Percentiles rank a stretch among this genome's conserved stretches.
phyloP scores from a whole-genome alignment of 1,284 basidiomycete genomes.

The Naganishia liquefaciens region DNA sequence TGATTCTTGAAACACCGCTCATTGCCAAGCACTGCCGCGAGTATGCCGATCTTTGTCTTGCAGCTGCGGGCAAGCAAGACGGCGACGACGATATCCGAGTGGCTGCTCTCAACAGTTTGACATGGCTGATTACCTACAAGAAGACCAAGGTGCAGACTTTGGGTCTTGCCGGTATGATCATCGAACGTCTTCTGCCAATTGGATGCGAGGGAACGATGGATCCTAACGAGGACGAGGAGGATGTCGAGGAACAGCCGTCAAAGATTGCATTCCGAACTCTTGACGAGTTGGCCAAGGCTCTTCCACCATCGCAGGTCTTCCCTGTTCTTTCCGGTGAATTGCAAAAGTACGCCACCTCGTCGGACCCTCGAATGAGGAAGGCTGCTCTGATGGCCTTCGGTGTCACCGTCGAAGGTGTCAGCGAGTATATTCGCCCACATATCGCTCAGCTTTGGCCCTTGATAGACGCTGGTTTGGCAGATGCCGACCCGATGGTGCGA shows the following conservation, averaged over 20 bases:
- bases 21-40: slow-evolving; percentile 85
- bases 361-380: slow-evolving; percentile 77
- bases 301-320: slow-evolving; percentile 96
- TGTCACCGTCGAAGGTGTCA: slow-evolving; percentile 95
- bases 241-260: slow-evolving; percentile 64
- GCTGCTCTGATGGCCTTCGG: slow-evolving; percentile 96
- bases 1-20: slow-evolving; percentile 91
- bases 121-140: slow-evolving; percentile 97
- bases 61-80: slow-evolving; percentile 75
- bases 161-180: slow-evolving; percentile 79
- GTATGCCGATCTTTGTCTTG: slow-evolving; percentile 85
- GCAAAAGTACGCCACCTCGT: slow-evolving; percentile 75
- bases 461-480: slow-evolving; percentile 84
- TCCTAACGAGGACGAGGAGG: slow-evolving; percentile 68
- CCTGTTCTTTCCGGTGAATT: slow-evolving; percentile 83
- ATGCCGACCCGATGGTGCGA: slow-evolving; percentile 79
- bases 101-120: slow-evolving; percentile 89
- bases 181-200: slow-evolving; percentile 90
- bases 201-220: slow-evolving; percentile 85
- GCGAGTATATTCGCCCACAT: slow-evolving; percentile 94
- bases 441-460: slow-evolving; percentile 93
- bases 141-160: slow-evolving; percentile 91
- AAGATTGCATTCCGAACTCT: slow-evolving; percentile 80
- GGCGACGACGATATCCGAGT: slow-evolving; percentile 82
- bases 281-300: slow-evolving; percentile 86